phyloP scores from a whole-genome alignment of 148 eudicot species.

The Silene uniflora region DNA sequence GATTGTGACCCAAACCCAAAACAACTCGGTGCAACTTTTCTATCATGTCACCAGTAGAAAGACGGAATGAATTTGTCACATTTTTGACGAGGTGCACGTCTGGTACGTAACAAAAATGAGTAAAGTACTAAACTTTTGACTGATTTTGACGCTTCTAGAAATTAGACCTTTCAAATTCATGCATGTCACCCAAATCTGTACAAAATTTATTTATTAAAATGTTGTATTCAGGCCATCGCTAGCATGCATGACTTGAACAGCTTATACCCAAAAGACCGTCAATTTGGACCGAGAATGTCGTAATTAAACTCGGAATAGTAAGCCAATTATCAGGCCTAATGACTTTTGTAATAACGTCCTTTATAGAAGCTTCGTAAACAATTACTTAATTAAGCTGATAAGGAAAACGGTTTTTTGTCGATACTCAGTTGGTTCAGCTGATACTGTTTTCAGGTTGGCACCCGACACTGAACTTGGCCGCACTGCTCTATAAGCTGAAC shows the following conservation, averaged over 20 bases:
- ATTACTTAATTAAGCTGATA: neutral
- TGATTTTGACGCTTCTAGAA: constrained; percentile 12
- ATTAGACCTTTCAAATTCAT: neutral
- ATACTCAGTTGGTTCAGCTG: too few species aligned
- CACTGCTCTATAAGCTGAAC: too few species aligned
- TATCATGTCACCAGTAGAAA: too few species aligned
- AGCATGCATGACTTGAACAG: constrained; percentile 18
- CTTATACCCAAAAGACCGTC: neutral
- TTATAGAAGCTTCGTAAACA: neutral
- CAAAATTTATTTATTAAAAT: neutral
- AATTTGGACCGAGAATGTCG: constrained; percentile 4
- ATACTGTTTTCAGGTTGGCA: too few species aligned
- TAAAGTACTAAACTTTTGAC: neutral
- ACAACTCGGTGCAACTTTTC: too few species aligned
- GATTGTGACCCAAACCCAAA: too few species aligned
- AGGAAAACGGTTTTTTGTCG: neutral
- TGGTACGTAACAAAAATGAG: too few species aligned
- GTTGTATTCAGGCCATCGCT: neutral
- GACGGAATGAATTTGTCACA: too few species aligned
- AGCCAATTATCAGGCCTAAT: neutral
- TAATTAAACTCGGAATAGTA: neutral
- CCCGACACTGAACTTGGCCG: too few species aligned
- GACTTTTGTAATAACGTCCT: neutral
- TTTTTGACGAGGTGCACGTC: too few species aligned
- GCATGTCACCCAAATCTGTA: neutral